Evolutionary conservation across 192 early-diverging fungal species (phyloP).

Genomic region (Pilaira anomala): DNA sequence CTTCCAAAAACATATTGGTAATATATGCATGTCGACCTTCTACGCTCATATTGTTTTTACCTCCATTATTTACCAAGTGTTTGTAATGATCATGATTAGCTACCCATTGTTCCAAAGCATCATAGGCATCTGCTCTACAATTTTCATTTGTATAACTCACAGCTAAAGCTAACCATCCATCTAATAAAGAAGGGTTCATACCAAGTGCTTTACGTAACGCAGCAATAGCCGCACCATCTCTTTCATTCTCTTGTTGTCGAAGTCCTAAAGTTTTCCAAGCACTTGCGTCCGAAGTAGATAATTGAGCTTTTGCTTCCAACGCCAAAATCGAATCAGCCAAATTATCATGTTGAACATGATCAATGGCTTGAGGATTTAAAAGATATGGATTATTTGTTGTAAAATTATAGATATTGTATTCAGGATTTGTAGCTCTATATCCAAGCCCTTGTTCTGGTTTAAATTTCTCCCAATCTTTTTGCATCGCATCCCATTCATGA

Average conservation of each 20-base stretch:
- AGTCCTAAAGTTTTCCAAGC: constrained; percentile 86
- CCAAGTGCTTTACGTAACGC: constrained; percentile 77
- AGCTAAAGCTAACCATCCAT: constrained; percentile 81
- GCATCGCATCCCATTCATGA: constrained; percentile 68
- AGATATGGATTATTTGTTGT: constrained; percentile 72
- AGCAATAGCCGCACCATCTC: constrained; percentile 85
- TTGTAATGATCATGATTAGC: constrained; percentile 67
- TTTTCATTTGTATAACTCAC: constrained; percentile 94
- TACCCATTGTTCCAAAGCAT: constrained; percentile 86
- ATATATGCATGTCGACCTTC: constrained; percentile 64
- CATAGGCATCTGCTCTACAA: constrained; percentile 78
- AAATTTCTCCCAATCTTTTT: constrained; percentile 64
- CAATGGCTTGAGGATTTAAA: constrained; percentile 44
- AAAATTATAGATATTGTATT: constrained; percentile 72
- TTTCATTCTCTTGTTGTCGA: constrained; percentile 94
- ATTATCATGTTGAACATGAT: constrained; percentile 53
- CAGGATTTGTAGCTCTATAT: constrained; percentile 49
- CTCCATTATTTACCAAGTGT: constrained; percentile 32
- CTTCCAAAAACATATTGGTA: constrained; percentile 71
- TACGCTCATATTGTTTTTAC: constrained; percentile 37
- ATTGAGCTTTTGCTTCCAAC: constrained; percentile 82
- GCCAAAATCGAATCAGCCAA: constrained; percentile 83
- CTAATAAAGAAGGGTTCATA: constrained; percentile 69
- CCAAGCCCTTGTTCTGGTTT: constrained; percentile 35
- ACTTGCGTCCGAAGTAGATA: constrained; percentile 69